Base-by-base conservation (phyloP, 371 early-diverging fungal species). In the Mucor lusitanicus region DNA sequence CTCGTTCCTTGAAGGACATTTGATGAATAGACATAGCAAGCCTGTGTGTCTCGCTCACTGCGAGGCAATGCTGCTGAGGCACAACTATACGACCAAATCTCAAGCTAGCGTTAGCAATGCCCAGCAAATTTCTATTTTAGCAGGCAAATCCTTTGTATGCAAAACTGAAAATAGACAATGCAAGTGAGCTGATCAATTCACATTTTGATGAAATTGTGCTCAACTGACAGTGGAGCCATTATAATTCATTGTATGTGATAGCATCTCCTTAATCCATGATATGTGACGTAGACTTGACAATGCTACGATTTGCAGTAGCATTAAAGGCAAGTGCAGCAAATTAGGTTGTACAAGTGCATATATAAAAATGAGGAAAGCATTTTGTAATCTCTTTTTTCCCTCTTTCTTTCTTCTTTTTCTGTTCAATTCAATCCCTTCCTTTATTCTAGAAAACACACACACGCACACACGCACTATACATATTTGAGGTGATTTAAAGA, bases 261-360 rank as follows among this genome's bases (percentile, higher is more conserved):
- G 33, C 33, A 30, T 56, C 56, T n/a, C 56, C 33, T 33, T 56
- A 32, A 33, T 56, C 19, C 23, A 33, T 56, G 33, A 33, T 15
- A 59, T 19, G 39, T 32, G 59, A 59, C 30, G 59, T 33, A 23
- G 59, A 53, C 27, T 53, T 53, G 53, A 53, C 53, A 53, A 53
- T 57, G 57, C 57, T 15, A 57, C n/a, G 32, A n/a, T n/a, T 1
- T 48, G 23, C 21, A 25, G 27, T 21, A 53, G 53, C 53, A 53
- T 12, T 25, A 53, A 6, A 40, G 40, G 15, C 40, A 40, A 40
- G 40, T 40, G 40, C 50, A 50, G 56, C 30, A 56, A 32, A n/a
- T 17, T 56, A 19, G 53, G 53, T 53, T 53, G 53, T 27, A 53
- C 53, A 53, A 15, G 13, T 23, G 27, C 33, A 56, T 4, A 56